Evolutionary conservation across 2,329 filamentous ascomycete species (phyloP), one percentile per base, ranked within the genome.

Genomic region (Penicillium frequentans): DNA sequence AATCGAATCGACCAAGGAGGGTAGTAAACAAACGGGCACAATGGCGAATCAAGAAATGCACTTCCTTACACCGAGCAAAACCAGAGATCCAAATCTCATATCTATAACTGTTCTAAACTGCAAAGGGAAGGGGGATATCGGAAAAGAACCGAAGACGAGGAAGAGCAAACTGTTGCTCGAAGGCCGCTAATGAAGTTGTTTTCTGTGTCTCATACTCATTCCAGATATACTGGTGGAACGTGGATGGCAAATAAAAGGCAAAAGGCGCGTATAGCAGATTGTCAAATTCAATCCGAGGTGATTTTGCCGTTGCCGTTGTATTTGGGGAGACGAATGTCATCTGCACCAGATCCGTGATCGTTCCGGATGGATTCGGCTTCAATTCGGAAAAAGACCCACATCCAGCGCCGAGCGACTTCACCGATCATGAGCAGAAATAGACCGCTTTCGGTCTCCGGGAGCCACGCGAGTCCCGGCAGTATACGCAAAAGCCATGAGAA

Each of bases 371-470:
- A 96, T 79, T 99, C 95, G 23, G 91, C 93, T 80, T 99, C 95
- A 42, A 96, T 88, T 10, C 95, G 85, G 76, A 98, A 91, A 76
- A 97, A 98, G 56, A 97, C 91, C 95, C 95, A 99, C 59, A 98
- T 84, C 92, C 93, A 98, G 56, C 95, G 84, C 48, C 95, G 84
- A 46, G 91, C 82, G 19, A 98, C 90, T 77, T 99, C 95, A 11
- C 96, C 79, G 45, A 90, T 82, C 79, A 97, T 89, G 68, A 98
- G 85, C 26, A 93, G 68, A 71, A 97, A 99, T 45, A 98, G 90
- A 8, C 91, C 91, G 54, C 87, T 88, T 77, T 98, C 95, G 51
- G 92, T 85, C 71, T 96, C 92, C 64, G 90, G 88, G 55, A 96
- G 87, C 71, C 90, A 90, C 71, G 93, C 89, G 56, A 97, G 78